Base-by-base conservation (phyloP, 257 asterid genomes). In the Asclepias syriaca region DNA sequence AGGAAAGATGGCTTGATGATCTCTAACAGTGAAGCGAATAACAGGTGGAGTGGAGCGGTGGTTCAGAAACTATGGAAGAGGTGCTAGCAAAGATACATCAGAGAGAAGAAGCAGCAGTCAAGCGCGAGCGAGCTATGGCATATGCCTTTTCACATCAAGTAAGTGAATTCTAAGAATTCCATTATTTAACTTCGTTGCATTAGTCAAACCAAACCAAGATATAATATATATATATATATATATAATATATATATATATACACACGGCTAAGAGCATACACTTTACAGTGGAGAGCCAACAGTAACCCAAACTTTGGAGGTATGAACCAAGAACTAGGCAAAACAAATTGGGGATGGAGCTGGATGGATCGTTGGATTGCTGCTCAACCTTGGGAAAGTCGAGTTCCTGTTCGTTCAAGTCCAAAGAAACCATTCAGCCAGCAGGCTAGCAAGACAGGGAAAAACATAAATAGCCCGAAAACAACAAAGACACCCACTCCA, bases 371-470 rank as follows among this genome's bases (percentile, higher is more conserved):
- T 24, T 95, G 99, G 99, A 80, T 95, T 65, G 92, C 99, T 69
- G 97, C 97, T 78, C 89, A 91, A 60, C 99, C 99, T 48, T 95
- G 99, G 99, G 99, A 95, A 84, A 84, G 88, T 78, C 93, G 96
- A 56, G 80, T 81, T 29, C 74, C 86, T 63, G 65, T 71, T 59
- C 65, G 70, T 2, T 79, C 80, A 39, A 87, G 92, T 81, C 93
- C 93, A 72, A 85, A 79, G 72, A 90, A 84, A 78, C 53, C 83
- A 49, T 77, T 69, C 8, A 70, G 58, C 37, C 80, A 21, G 46
- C 84, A 66, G 72, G 74, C 84, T 12, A 79, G 77, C 74, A 86
- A 81, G 83, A 73, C 49, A 3, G 79, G 39, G n/a, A 87, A 79
- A 78, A 82, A 18, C 48, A 70, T 9, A 18, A 72, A 74, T 66